Base-by-base conservation (phyloP, 176 grass and related monocot species). In the Hordeum vulgare region DNA sequence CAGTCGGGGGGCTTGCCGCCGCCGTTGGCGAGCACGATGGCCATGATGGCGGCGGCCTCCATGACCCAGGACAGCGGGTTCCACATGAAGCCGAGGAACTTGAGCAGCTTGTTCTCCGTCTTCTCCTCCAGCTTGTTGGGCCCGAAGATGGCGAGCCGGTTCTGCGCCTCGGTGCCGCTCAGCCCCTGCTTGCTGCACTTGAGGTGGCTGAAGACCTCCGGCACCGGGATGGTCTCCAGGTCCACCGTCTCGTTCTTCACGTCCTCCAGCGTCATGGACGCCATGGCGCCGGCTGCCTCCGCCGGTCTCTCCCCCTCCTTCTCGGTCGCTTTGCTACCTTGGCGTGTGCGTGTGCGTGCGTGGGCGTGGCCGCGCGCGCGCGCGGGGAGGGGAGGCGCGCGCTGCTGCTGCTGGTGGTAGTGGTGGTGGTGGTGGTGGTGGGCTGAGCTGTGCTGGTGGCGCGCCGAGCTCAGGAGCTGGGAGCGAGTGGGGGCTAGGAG, bases 41-140 rank as follows among this genome's bases (percentile, higher is more conserved):
- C 95, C 95, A 97, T 97, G 84, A 97, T 72, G 21, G 95, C 95
- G 8, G 95, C 95, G 49, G 76, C 51, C 80, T 97, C 95, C 95
- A 97, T 97, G 51, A 97, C 95, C 95, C 95, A 97, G 0, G 95
- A 97, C 2, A 97, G 92, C 15, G 95, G 92, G 75, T 97, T 97
- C 95, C 95, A 97, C 95, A 97, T 97, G 90, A 97, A 97, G 1
- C 95, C 95, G 5, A 94, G 71, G 84, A 97, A 97, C 86, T 97
- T 97, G 83, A 97, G 95, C 29, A 97, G 45, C 86, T 97, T 97
- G 92, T n/a, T 92, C 81, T 94, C 95, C 74, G 82, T 77, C 89
- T 94, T 94, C 88, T 97, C 94, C 80, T 97, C 94, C 25, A 97
- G 94, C 85, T 97, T 97, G 89, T 97, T 97, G 21, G 82, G 89